Evolutionary conservation across 2,329 filamentous ascomycete genomes (phyloP), one percentile per base, ranked within the genome.

Genomic region (Fusarium cyanostomum): DNA sequence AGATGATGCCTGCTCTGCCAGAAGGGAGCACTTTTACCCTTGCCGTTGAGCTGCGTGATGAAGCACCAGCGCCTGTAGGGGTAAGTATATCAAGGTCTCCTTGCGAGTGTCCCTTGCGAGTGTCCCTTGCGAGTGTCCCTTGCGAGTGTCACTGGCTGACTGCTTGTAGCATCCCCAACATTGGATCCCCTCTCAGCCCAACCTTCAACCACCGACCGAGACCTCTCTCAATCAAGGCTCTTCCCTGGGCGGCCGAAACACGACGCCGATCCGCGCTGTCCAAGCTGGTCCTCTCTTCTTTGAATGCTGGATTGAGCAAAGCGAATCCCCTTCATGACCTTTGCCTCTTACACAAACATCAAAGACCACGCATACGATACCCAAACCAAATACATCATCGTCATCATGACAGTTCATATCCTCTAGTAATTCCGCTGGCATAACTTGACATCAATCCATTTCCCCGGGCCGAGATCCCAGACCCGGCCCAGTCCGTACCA

Each of bases 11-110:
- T 0, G 75, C 81, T 0, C 72, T 93, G 18, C 89, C 90, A 0
- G 76, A 81, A 2, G 84, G 84, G 2, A 92, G 90, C 73, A 90
- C 89, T 0, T 94, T 91, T 74, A 92, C 90, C 0, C 75, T 94
- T n/a, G 89, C 88, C 1, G 83, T 94, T 35, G 91, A 94, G 75
- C 73, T 94, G 63, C 85, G 84, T 34, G 85, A 89, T 18, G 81
- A 87, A 35, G 81, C 80, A 0, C 76, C 82, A 10, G 80, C 85
- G 9, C 87, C 86, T 1, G 86, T 88, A 60, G 82, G 81, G 51
- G 86, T 88, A 74, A 71, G 83, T 59, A 1, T 10, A 78, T 16
- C 38, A 31, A 35, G 3, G 9, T 10, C 21, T 48, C n/a, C n/a
- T n/a, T n/a, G n/a, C n/a, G n/a, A n/a, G n/a, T n/a, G n/a, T n/a